A percentile compares a stretch with the other conserved stretches of the same genome.
Evolutionary conservation across 2,329 filamentous ascomycete species (phyloP).

Genomic region (Exophiala spinifera): DNA sequence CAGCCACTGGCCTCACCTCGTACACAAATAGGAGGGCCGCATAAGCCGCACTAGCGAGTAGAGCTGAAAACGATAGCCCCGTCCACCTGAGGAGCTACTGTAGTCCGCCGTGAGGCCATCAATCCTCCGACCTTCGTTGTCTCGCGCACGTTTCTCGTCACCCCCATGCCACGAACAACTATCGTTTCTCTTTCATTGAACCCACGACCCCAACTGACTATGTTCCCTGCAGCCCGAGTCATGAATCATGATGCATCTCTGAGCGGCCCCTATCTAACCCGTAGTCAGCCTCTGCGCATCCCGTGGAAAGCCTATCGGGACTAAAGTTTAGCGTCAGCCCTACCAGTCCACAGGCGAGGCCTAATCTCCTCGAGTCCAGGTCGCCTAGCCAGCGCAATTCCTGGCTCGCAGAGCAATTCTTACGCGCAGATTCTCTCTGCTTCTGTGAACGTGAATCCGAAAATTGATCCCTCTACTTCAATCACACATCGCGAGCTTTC

Average conservation of each 20-base stretch:
- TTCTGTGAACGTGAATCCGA: too few relatives aligned
- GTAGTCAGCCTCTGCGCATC: neutral
- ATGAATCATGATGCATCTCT: neutral
- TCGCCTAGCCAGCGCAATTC: neutral
- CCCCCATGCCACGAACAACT: neutral
- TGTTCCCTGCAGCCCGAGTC: neutral
- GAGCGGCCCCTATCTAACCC: neutral
- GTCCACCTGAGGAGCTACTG: too few relatives aligned
- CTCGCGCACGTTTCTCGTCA: neutral
- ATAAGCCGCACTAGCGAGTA: neutral
- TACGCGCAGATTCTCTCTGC: too few relatives aligned
- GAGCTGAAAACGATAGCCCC: neutral
- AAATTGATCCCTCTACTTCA: too few relatives aligned
- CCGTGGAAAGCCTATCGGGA: conserved; percentile 1
- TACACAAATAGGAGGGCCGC: neutral
- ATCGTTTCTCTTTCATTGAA: neutral
- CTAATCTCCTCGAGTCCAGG: conserved; percentile 6
- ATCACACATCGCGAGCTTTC: too few relatives aligned
- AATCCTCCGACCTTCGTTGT: neutral
- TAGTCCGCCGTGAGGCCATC: neutral
- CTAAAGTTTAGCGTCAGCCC: conserved; percentile 11
- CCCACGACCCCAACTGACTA: neutral
- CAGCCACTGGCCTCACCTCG: neutral
- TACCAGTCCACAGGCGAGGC: neutral
- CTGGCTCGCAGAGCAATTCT: neutral